phyloP scores from a whole-genome alignment of 2,329 filamentous ascomycete species.

The Dactylellina haptotyla region DNA sequence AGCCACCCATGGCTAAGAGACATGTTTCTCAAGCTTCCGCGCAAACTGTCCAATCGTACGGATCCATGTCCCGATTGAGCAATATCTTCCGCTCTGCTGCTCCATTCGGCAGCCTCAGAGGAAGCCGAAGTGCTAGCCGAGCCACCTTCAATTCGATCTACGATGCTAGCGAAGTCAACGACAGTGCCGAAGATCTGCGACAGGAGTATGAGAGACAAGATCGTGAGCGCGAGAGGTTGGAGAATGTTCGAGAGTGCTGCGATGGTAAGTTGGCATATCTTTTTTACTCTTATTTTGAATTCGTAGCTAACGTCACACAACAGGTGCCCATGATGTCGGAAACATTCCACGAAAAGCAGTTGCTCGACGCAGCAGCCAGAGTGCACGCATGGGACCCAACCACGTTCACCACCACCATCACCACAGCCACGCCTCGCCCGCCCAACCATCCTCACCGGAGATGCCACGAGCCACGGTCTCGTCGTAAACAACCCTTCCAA shows the following conservation, averaged over 20 bases:
- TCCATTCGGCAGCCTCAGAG: slow-evolving; percentile 65
- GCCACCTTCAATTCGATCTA: slow-evolving; percentile 66
- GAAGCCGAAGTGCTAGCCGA: slow-evolving; percentile 65
- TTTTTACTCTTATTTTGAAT: not conserved
- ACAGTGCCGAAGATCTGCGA: slow-evolving; percentile 84
- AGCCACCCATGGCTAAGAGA: slow-evolving; percentile 59
- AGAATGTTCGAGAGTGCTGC: slow-evolving; percentile 96
- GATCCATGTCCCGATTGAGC: slow-evolving; percentile 70
- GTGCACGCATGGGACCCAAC: slow-evolving; percentile 60
- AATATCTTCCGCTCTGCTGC: slow-evolving; percentile 67
- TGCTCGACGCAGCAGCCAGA: slow-evolving; percentile 62
- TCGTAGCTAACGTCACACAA: slow-evolving; percentile 35
- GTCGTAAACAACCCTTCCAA: slow-evolving; percentile 8
- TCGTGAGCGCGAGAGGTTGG: slow-evolving; percentile 78
- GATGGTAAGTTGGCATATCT: slow-evolving; percentile 75
- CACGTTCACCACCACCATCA: slow-evolving; percentile 27
- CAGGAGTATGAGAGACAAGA: slow-evolving; percentile 82
- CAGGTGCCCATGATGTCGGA: slow-evolving; percentile 79
- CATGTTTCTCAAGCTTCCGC: slow-evolving; percentile 45
- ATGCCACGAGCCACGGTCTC: slow-evolving; percentile 41
- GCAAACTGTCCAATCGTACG: slow-evolving; percentile 59
- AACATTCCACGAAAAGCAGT: slow-evolving; percentile 63
- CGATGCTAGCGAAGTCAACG: slow-evolving; percentile 70
- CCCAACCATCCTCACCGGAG: slow-evolving; percentile 44
- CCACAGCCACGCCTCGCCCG: slow-evolving; percentile 20